Conservation (phyloP, 768 basidiomycete genomes). For the Coprinopsis sp. region DNA sequence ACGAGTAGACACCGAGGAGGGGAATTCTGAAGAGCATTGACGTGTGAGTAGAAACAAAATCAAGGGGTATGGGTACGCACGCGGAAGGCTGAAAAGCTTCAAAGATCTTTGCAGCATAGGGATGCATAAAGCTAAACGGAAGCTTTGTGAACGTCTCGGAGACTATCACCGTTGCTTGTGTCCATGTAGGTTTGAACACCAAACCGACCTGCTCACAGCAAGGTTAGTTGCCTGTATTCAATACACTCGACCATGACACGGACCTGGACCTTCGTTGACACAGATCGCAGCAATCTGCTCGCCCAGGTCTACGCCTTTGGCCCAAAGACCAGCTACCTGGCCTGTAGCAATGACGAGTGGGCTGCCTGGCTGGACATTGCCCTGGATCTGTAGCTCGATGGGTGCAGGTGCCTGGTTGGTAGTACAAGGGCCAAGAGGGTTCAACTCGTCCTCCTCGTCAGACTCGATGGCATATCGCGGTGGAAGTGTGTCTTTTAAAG, state of each 20-base stretch:
- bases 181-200: constrained; percentile 48
- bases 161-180: constrained; percentile 39
- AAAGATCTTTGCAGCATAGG: constrained; percentile 41
- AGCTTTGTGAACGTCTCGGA: constrained; percentile 48
- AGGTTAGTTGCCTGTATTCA: not conserved
- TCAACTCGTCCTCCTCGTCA: constrained; percentile 64
- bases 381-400: constrained; percentile 34
- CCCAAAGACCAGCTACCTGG: constrained; percentile 46
- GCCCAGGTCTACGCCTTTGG: constrained; percentile 45
- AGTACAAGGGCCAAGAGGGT: constrained; percentile 29
- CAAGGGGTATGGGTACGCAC: constrained; percentile 24
- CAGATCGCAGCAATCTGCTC: constrained; percentile 44
- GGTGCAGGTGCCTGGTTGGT: constrained; percentile 11
- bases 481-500: constrained; percentile 50
- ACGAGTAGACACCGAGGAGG: constrained; percentile 50
- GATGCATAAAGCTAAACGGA: constrained; percentile 47
- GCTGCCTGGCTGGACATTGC: constrained; percentile 23
- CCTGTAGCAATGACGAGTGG: constrained; percentile 44
- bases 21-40: no score
- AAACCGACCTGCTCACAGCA: constrained; percentile 42
- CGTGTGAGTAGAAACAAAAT: not conserved
- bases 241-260: constrained; percentile 5
- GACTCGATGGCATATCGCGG: constrained; percentile 62
- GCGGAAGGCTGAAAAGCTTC: constrained; percentile 40
- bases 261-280: constrained; percentile 45